Conservation (phyloP, 2,329 filamentous ascomycete genomes). For the Colletotrichum trifolii region DNA sequence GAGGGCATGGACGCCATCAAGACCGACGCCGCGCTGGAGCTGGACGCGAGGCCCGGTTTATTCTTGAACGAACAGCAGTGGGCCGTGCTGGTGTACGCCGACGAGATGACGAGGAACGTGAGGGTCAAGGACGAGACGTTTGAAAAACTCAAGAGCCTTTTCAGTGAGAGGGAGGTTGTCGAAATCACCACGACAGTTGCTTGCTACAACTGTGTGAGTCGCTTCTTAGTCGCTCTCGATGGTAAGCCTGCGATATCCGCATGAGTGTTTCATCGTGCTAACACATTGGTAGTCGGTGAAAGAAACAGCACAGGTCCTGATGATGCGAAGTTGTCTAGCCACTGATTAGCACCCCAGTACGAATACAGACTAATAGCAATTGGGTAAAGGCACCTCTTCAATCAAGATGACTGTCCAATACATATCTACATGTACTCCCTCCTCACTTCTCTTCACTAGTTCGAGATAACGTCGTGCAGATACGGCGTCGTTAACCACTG, state of each 20-base stretch:
- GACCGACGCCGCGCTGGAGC: conserved; percentile 41
- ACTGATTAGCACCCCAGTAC: conserved; percentile 42
- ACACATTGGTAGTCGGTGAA: conserved; percentile 62
- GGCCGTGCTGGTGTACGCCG: conserved; percentile 78
- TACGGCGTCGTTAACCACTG: too few species aligned
- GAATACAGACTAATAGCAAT: neutral
- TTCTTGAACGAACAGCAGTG: conserved; percentile 69
- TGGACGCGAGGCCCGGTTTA: conserved; percentile 44
- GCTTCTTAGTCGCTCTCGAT: conserved; percentile 85
- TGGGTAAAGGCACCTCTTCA: too few species aligned
- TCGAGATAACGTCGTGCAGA: too few species aligned
- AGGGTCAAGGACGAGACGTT: conserved; percentile 77
- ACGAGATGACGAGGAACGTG: conserved; percentile 85
- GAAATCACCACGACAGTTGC: conserved; percentile 83
- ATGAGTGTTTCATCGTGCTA: conserved; percentile 37
- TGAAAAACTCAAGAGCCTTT: conserved; percentile 67
- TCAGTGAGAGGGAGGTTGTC: conserved; percentile 78
- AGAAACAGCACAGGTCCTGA: conserved; percentile 64
- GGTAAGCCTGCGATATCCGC: conserved; percentile 58
- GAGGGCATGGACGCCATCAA: conserved; percentile 60
- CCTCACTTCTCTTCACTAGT: too few species aligned
- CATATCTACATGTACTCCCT: too few species aligned
- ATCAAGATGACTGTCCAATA: too few species aligned
- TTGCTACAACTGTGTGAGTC: conserved; percentile 86
- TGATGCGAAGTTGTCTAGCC: conserved; percentile 43